Evolutionary conservation across 2,329 filamentous ascomycete species (phyloP).

Genomic region (Cytospora chrysosperma): DNA sequence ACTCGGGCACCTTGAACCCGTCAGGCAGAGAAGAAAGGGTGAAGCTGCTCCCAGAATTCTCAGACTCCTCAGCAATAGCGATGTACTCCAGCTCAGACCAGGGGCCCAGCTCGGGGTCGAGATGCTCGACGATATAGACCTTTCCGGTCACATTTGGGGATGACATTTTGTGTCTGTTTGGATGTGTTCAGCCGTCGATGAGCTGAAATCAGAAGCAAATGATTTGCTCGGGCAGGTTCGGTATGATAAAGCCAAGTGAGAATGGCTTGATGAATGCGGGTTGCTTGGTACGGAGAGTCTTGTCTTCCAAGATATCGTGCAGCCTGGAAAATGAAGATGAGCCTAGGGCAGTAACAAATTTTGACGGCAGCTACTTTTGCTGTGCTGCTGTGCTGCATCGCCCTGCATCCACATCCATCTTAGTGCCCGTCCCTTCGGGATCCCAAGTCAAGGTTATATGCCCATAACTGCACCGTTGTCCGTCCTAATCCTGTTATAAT

Average conservation of each 20-base stretch:
- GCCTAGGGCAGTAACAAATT: neutral
- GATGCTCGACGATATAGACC: slow-evolving; percentile 93
- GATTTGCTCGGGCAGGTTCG: neutral
- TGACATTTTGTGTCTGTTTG: slow-evolving; percentile 9
- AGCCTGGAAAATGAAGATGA: neutral
- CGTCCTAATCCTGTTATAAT: neutral
- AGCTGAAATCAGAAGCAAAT: too few relatives aligned
- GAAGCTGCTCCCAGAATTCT: slow-evolving; percentile 65
- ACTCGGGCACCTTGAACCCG: slow-evolving; percentile 62
- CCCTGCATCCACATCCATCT: neutral
- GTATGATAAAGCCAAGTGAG: neutral
- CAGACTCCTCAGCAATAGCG: slow-evolving; percentile 80
- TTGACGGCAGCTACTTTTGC: neutral
- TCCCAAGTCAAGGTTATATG: neutral
- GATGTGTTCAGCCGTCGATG: too few relatives aligned
- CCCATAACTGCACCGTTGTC: neutral
- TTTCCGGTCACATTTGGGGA: slow-evolving; percentile 49
- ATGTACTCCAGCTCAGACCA: slow-evolving; percentile 96
- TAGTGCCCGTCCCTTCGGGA: neutral
- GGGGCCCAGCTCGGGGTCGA: slow-evolving; percentile 87
- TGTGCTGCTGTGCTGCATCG: neutral
- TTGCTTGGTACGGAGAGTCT: neutral
- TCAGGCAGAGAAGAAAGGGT: slow-evolving; percentile 78
- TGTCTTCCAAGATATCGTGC: neutral
- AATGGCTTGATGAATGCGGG: neutral